phyloP scores from a whole-genome alignment of 1,284 basidiomycete genomes.

The Neonothopanus nambi region DNA sequence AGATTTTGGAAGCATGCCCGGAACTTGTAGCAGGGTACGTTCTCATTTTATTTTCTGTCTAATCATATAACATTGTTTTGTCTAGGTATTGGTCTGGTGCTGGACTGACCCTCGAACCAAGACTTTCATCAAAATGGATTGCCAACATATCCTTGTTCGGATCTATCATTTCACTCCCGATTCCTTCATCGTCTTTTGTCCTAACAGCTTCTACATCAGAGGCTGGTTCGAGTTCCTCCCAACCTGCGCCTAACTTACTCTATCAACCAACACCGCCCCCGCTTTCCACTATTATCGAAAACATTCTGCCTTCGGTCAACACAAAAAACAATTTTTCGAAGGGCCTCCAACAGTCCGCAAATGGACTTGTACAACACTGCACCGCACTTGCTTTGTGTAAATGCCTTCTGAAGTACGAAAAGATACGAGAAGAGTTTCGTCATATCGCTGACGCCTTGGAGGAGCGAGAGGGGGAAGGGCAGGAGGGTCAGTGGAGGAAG shows the following conservation, averaged over 20 bases:
- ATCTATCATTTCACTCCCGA: slow-evolving; percentile 71
- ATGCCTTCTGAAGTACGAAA: slow-evolving; percentile 69
- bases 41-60: background rate
- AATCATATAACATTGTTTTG: background rate
- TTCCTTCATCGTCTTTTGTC: slow-evolving; percentile 67
- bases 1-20: slow-evolving; percentile 79
- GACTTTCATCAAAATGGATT: slow-evolving; percentile 87
- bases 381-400: slow-evolving; percentile 75
- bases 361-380: slow-evolving; percentile 80
- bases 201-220: slow-evolving; percentile 32
- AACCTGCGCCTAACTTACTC: slow-evolving; percentile 18
- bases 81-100: slow-evolving; percentile 76
- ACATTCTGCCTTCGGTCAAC: slow-evolving; percentile 71
- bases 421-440: slow-evolving; percentile 52
- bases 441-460: slow-evolving; percentile 57
- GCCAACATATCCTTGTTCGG: slow-evolving; percentile 84
- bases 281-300: slow-evolving; percentile 67
- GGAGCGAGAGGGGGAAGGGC: slow-evolving; percentile 46
- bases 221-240: slow-evolving; percentile 15
- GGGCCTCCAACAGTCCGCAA: slow-evolving; percentile 59
- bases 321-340: slow-evolving; percentile 74
- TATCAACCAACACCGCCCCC: slow-evolving; percentile 76
- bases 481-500: slow-evolving; percentile 70
- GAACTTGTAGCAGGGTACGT: slow-evolving; percentile 80
- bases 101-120: slow-evolving; percentile 80